These are phyloP conservation scores for Skeletonema menzelii DNA, from an alignment of 108 stramenopile species.

Conservation along the genomic window DNA sequence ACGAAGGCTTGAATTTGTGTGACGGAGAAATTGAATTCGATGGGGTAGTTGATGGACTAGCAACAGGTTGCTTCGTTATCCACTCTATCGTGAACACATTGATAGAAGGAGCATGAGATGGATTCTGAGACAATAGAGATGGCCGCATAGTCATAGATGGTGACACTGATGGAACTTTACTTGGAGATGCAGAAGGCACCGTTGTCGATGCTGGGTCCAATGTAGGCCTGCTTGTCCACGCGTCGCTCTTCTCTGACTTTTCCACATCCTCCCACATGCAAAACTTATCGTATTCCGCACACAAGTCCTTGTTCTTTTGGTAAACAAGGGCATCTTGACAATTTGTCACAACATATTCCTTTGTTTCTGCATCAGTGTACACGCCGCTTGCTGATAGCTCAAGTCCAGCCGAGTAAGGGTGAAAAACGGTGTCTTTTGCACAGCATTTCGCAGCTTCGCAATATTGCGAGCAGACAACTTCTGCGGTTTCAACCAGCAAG, in stretches of 20 bases:
- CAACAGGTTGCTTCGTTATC: background rate
- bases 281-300: constrained; percentile 10
- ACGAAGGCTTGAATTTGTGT: background rate
- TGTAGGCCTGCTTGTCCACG: background rate
- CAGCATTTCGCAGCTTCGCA: constrained; percentile 30
- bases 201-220: background rate
- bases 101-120: background rate
- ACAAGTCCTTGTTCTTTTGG: constrained; percentile 8
- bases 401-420: constrained; percentile 17
- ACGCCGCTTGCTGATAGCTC: constrained; percentile 4
- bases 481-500: background rate
- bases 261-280: background rate
- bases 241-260: background rate
- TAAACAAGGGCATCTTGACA: constrained; percentile 3
- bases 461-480: background rate
- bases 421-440: background rate
- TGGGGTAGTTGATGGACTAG: background rate
- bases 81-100: background rate
- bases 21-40: background rate
- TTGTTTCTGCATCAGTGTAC: constrained; percentile 10
- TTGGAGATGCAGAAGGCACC: background rate
- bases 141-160: background rate
- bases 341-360: constrained; percentile 19
- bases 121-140: background rate
- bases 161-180: background rate